Evolutionary conservation across 306 rosid species (phyloP).

Genomic region (Crotalaria pallida): DNA sequence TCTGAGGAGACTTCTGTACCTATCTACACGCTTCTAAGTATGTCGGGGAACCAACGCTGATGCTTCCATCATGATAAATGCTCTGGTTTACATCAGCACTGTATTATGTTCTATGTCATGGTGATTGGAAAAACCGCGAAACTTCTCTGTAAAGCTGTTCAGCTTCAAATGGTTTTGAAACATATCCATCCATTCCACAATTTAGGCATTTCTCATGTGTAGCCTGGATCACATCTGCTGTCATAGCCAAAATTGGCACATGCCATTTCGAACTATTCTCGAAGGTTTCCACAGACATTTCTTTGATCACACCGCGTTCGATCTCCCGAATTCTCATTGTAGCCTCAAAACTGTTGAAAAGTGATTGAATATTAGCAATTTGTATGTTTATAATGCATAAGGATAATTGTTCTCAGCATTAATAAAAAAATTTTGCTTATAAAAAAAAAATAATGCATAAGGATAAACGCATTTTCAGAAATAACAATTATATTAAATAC

Average conservation of each 20-base stretch:
- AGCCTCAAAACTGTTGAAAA: slow-evolving; percentile 66
- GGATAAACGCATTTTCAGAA: background rate
- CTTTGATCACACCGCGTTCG: slow-evolving; percentile 41
- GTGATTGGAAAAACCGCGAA: slow-evolving; percentile 52
- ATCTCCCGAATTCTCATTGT: slow-evolving; percentile 60
- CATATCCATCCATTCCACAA: slow-evolving; percentile 91
- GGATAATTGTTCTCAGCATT: no score
- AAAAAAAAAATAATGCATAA: no score
- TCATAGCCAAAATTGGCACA: slow-evolving; percentile 90
- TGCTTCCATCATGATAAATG: slow-evolving; percentile 20
- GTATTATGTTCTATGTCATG: slow-evolving; percentile 33
- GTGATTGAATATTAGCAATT: background rate
- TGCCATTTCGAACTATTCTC: slow-evolving; percentile 44
- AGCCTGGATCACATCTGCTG: slow-evolving; percentile 95
- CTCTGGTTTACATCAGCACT: slow-evolving; percentile 26
- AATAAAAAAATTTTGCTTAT: no score
- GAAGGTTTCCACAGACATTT: slow-evolving; percentile 29
- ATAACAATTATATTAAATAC: background rate
- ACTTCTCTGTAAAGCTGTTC: slow-evolving; percentile 89
- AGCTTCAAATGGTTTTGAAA: slow-evolving; percentile 95
- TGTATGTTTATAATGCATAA: background rate
- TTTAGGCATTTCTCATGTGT: slow-evolving; percentile 72
- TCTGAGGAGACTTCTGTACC: slow-evolving; percentile 30
- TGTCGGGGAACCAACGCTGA: slow-evolving; percentile 21
- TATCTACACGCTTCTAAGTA: slow-evolving; percentile 30